These are phyloP conservation scores for Cryptococcus sp. DNA, from an alignment of 1,284 basidiomycete species.

Conservation along the genomic window DNA sequence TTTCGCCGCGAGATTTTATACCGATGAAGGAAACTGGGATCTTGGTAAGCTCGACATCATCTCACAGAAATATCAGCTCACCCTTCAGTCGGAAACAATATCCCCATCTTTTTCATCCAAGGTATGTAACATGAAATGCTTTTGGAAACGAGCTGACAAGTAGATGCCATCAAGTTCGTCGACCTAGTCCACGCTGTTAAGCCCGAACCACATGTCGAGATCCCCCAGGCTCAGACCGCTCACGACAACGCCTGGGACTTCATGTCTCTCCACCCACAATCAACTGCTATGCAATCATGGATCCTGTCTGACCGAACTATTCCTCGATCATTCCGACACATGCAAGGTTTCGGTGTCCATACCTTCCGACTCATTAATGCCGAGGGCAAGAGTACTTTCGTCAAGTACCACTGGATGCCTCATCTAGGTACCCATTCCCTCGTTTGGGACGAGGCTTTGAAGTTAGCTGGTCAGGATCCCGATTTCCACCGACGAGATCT, in stretches of 20 bases:
- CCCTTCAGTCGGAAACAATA: slow-evolving; percentile 37
- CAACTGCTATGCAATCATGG: slow-evolving; percentile 76
- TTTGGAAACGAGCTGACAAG: not conserved
- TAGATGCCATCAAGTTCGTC: slow-evolving; percentile 70
- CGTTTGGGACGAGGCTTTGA: slow-evolving; percentile 82
- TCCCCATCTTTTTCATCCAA: slow-evolving; percentile 81
- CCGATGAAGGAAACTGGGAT: slow-evolving; percentile 75
- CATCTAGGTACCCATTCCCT: slow-evolving; percentile 69
- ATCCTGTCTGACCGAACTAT: slow-evolving; percentile 73
- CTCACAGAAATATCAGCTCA: no score
- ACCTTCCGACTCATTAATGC: slow-evolving; percentile 69
- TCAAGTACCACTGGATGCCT: slow-evolving; percentile 80
- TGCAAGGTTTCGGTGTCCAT: slow-evolving; percentile 79
- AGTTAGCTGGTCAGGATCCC: slow-evolving; percentile 62
- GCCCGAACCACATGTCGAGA: slow-evolving; percentile 66
- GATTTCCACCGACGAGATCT: slow-evolving; percentile 78
- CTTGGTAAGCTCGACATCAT: no score
- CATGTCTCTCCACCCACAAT: slow-evolving; percentile 51
- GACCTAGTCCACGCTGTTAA: slow-evolving; percentile 67
- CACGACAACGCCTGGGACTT: slow-evolving; percentile 81
- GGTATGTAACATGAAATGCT: slow-evolving; percentile 2
- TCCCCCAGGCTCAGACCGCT: slow-evolving; percentile 51
- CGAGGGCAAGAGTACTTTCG: slow-evolving; percentile 64
- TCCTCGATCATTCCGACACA: slow-evolving; percentile 75
- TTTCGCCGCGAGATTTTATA: slow-evolving; percentile 77